phyloP scores from a whole-genome alignment of 208 protist species.

The Leishmania major region DNA sequence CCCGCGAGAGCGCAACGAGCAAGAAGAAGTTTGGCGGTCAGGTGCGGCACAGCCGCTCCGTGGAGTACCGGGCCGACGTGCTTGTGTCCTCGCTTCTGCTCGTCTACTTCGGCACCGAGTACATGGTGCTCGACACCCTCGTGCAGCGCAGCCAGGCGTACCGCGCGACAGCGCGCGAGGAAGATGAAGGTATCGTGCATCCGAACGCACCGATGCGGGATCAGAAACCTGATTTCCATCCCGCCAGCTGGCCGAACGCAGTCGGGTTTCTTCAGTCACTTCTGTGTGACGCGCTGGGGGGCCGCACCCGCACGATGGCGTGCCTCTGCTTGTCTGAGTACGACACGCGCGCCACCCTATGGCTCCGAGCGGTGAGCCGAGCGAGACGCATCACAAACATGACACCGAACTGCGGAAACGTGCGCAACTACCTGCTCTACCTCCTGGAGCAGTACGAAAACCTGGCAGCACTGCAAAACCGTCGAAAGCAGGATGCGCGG shows the following conservation, averaged over 20 bases:
- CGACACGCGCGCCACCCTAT: slow-evolving; percentile 19
- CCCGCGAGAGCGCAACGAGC: slow-evolving; percentile 3
- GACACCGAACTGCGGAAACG: slow-evolving; percentile 21
- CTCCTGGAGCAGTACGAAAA: slow-evolving; percentile 24
- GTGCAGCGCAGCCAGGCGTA: not conserved
- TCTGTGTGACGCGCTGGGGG: slow-evolving; percentile 21
- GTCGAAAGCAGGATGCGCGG: slow-evolving; percentile 2
- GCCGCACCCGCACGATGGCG: slow-evolving; percentile 21
- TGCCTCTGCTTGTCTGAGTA: slow-evolving; percentile 42
- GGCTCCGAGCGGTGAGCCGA: slow-evolving; percentile 16
- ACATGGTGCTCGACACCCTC: slow-evolving; percentile 12
- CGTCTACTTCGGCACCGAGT: slow-evolving; percentile 28
- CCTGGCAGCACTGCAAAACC: slow-evolving; percentile 9
- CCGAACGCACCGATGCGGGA: not conserved
- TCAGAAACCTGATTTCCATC: not conserved
- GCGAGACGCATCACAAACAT: slow-evolving; percentile 13
- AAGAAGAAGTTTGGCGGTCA: not conserved
- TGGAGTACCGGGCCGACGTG: slow-evolving; percentile 16
- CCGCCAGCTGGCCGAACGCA: slow-evolving; percentile 12
- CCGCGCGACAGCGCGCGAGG: not conserved
- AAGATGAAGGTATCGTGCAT: not conserved
- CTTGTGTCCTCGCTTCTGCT: slow-evolving; percentile 34
- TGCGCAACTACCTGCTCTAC: slow-evolving; percentile 21
- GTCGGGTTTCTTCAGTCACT: slow-evolving; percentile 23
- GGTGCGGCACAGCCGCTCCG: not conserved